Evolutionary conservation across 2,329 filamentous ascomycete genomes (phyloP), one percentile per base, ranked within the genome.

Genomic region (Colletotrichum theobromicola): DNA sequence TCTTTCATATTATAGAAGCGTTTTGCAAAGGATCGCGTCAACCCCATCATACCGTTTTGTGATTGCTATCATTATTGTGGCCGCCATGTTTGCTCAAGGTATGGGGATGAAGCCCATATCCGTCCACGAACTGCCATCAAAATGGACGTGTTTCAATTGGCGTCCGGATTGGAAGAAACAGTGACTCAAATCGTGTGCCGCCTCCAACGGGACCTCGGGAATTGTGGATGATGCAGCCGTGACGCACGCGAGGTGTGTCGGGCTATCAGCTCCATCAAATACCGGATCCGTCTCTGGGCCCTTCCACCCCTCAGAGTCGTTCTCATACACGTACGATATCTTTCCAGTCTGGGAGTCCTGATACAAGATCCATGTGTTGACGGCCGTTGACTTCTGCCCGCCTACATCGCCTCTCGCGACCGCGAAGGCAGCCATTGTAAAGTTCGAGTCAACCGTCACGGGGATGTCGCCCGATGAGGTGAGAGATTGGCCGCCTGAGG

Each of bases 291-390:
- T 67, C 24, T 62, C 34, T 12, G 74, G 71, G 21, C 67, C 68
- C n/a, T 76, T 70, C 77, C 76, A 79, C n/a, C 66, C 67, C 53
- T 65, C 72, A 26, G 42, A 66, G 53, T 75, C 74, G 9, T 71
- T 75, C 67, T 77, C 75, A 42, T 74, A 77, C 10, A 77, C 76
- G 12, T 67, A 67, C 16, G 75, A 76, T 24, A 79, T 76, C 50
- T 73, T 72, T 55, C 75, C 75, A n/a, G 46, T 70, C 30, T 35
- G 58, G 28, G 61, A 71, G 61, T 80, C 79, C 62, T 80, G 78
- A 18, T 79, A 79, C 12, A 79, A 53, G 18, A 80, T 69, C 67
- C 76, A 78, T 5, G 76, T 79, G 69, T 79, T 77, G 15, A 78
- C 75, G 10, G 72, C 62, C 30, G 8, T 34, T 60, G 58, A 50